phyloP scores from a whole-genome alignment of 768 basidiomycete species.

The Termitomyces eurrhizus region DNA sequence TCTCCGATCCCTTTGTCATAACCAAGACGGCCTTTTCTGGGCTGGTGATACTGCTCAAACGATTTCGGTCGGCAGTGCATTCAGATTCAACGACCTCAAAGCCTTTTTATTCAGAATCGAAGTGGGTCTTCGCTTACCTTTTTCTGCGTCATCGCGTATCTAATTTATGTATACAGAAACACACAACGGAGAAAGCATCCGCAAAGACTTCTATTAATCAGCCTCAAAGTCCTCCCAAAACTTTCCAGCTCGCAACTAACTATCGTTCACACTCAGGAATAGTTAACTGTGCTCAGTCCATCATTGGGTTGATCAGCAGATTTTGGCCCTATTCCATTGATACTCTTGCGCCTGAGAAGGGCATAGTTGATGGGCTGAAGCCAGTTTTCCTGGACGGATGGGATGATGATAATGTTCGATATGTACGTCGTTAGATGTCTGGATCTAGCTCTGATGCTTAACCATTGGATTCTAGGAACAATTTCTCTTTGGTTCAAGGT shows the following conservation, averaged over 20 bases:
- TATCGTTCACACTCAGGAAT: conserved; percentile 75
- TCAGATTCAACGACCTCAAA: conserved; percentile 68
- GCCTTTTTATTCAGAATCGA: conserved; percentile 62
- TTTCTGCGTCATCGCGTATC: neutral
- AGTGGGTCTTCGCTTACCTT: conserved; percentile 29
- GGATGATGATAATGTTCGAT: conserved; percentile 38
- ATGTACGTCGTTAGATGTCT: conserved; percentile 18
- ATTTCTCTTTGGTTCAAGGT: conserved; percentile 56
- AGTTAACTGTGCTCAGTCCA: conserved; percentile 62
- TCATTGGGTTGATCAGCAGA: conserved; percentile 55
- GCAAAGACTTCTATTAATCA: neutral
- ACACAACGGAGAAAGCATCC: conserved; percentile 8
- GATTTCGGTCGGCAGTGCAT: conserved; percentile 68
- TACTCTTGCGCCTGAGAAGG: conserved; percentile 48
- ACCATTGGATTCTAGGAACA: conserved; percentile 34
- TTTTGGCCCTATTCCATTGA: conserved; percentile 71
- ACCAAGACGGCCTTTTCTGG: conserved; percentile 69
- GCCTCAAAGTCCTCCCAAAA: conserved; percentile 16
- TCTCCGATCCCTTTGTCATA: conserved; percentile 55
- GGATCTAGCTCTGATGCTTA: neutral
- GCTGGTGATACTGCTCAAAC: conserved; percentile 81
- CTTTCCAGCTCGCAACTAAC: conserved; percentile 60
- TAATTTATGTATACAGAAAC: conserved; percentile 4
- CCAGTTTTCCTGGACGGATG: conserved; percentile 56
- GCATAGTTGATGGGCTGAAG: conserved; percentile 46